Conservation (phyloP, 164 flowering plant species). For the Tetrastigma voinierianum region DNA sequence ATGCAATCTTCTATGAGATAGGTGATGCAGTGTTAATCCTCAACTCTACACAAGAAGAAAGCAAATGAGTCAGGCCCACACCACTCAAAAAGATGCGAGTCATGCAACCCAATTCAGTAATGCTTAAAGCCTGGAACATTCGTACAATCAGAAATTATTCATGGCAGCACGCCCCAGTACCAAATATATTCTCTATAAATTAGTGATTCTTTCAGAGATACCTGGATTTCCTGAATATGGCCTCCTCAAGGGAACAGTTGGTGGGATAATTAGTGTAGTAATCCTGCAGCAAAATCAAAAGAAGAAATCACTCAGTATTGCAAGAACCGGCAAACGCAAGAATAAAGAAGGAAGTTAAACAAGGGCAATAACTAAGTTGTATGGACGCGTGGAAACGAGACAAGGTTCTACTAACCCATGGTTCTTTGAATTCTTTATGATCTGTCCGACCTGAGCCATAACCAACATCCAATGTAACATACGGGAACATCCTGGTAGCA, state of each 20-base stretch:
- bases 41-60: neutral
- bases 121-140: neutral
- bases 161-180: neutral
- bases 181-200: neutral
- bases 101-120: neutral
- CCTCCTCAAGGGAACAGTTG: constrained; percentile 57
- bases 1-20: too few species aligned
- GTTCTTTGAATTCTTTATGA: constrained; percentile 55
- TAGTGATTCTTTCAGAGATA: neutral
- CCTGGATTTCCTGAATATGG: constrained; percentile 74
- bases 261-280: constrained; percentile 59
- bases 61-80: neutral
- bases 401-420: constrained; percentile 47
- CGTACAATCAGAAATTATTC: neutral
- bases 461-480: constrained; percentile 1
- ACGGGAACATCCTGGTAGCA: neutral
- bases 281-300: constrained; percentile 39
- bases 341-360: neutral
- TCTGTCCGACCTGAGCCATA: constrained; percentile 10
- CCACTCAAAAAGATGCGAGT: neutral
- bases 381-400: neutral
- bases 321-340: neutral
- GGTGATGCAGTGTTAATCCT: neutral
- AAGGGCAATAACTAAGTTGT: neutral
- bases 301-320: neutral